Base-by-base conservation (phyloP, 176 grass and related monocot genomes). In the Tillandsia leiboldiana region DNA sequence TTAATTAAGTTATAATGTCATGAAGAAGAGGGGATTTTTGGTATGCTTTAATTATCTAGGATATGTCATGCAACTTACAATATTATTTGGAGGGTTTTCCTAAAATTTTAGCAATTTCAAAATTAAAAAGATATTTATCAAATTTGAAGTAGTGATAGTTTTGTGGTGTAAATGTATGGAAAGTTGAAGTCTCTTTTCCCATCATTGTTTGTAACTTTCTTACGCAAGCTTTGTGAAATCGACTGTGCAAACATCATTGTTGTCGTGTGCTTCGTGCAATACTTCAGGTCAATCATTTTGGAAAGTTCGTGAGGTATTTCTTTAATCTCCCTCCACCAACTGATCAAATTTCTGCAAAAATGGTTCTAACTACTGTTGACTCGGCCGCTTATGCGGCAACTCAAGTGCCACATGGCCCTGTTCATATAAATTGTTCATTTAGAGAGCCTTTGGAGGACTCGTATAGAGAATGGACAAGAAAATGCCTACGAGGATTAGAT, bases 351-450 rank as follows among this genome's bases (percentile, higher is more conserved):
- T 69, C 67, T 49, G 77, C 81, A 70, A 96, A 81, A 89, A 83
- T 82, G 71, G 78, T 96, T 73, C 83, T 96, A 49, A 96, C 92
- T 42, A 89, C 92, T 71, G 72, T 96, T 78, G 92, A 96, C 78
- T 89, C 92, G 71, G 81, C 83, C 73, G 83, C 81, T 50, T 83
- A 92, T 67, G 69, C 72, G 80, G 84, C 86, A 78, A 96, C 82
- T 82, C 81, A 84, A 85, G 47, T 67, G 74, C 85, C 88, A 78
- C 75, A 77, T 79, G 92, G 92, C 28, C 92, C 92, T 15, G 86
- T 84, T 27, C 92, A 96, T 82, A 79, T 96, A 80, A 96, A 96
- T 68, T 96, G 88, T 80, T 81, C 74, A 56, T 92, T 92, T 69
- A 79, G 92, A 80, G 88, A 96, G 62, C 92, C 92, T 74, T 73